phyloP scores from a whole-genome alignment of 1,139 yeast species.

The Saccharomyces hybrid region DNA sequence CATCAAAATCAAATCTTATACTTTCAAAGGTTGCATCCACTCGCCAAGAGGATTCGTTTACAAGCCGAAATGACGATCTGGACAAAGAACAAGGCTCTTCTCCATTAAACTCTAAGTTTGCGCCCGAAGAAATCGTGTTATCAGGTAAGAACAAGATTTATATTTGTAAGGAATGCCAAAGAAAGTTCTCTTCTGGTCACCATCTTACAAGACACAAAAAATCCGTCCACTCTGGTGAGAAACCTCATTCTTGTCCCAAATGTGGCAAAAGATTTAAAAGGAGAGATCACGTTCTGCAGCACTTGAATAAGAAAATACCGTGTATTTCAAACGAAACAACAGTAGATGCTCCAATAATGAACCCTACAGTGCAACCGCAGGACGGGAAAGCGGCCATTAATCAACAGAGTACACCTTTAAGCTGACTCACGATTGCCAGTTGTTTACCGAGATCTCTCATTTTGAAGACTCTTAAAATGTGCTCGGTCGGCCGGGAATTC shows the following conservation, averaged over 20 bases:
- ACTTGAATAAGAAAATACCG: conserved; percentile 32
- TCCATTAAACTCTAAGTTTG: conserved; percentile 20
- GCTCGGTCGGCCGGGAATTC: not conserved
- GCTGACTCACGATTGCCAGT: not conserved
- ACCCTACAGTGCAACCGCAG: not conserved
- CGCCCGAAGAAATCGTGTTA: conserved; percentile 28
- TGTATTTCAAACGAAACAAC: conserved; percentile 20
- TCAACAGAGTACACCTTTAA: not conserved
- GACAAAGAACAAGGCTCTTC: not conserved
- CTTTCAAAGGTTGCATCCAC: not conserved
- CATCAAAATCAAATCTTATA: not conserved
- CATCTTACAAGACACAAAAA: conserved; percentile 34
- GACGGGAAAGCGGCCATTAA: not conserved
- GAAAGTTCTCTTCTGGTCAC: conserved; percentile 33
- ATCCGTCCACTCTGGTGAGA: conserved; percentile 34
- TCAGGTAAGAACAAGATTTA: conserved; percentile 32
- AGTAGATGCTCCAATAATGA: not conserved
- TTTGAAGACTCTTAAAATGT: not conserved
- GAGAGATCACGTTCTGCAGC: conserved; percentile 33
- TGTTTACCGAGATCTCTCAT: not conserved
- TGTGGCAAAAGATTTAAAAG: conserved; percentile 32
- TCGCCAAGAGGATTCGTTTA: not conserved
- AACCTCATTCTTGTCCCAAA: conserved; percentile 33
- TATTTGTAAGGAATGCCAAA: conserved; percentile 31
- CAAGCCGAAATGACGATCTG: not conserved